phyloP scores from a whole-genome alignment of 495 filamentous ascomycete species.

The Sabuloglossum arenarium region DNA sequence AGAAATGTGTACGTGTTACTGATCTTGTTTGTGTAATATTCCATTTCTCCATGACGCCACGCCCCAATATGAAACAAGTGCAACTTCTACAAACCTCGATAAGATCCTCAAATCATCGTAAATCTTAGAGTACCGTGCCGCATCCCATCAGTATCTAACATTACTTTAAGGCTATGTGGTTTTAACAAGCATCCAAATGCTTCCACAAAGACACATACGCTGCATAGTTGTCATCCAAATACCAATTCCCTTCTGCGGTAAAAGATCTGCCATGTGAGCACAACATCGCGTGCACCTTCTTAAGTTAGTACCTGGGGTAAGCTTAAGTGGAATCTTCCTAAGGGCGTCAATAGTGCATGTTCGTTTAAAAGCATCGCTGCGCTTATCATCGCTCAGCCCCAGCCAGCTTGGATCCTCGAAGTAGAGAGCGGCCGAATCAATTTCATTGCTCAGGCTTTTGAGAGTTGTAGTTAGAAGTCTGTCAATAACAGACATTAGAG shows the following conservation, averaged over 20 bases:
- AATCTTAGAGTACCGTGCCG: background rate
- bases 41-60: background rate
- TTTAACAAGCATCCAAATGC: conserved; percentile 16
- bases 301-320: conserved; percentile 8
- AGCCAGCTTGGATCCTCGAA: conserved; percentile 18
- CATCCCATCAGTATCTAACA: background rate
- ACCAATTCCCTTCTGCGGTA: conserved; percentile 10
- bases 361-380: conserved; percentile 8
- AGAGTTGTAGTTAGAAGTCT: conserved; percentile 11
- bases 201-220: conserved; percentile 20
- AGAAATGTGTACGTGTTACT: too few relatives aligned
- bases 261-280: conserved; percentile 16
- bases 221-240: conserved; percentile 15
- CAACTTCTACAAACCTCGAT: background rate
- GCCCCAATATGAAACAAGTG: background rate
- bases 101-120: background rate
- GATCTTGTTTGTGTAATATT: background rate
- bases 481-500: conserved; percentile 11
- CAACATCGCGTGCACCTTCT: conserved; percentile 18
- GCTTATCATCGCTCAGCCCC: conserved; percentile 16
- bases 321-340: conserved; percentile 14
- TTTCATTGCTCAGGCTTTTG: conserved; percentile 12
- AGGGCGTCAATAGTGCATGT: conserved; percentile 15
- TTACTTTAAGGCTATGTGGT: background rate
- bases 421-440: conserved; percentile 17